These are phyloP conservation scores for Fusarium subglutinans DNA, from an alignment of 2,329 filamentous ascomycete genomes.

Conservation along the genomic window DNA sequence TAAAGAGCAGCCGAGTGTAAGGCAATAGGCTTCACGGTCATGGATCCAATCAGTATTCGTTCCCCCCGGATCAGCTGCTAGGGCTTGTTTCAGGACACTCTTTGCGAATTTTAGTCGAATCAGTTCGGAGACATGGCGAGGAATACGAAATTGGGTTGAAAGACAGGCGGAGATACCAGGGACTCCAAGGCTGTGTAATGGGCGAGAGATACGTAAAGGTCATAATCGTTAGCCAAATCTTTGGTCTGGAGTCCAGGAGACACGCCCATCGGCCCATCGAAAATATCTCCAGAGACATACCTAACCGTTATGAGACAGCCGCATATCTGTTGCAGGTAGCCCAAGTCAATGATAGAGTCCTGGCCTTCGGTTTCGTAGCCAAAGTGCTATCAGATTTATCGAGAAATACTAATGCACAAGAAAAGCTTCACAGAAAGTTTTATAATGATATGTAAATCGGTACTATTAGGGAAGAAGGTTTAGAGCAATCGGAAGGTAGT, in stretches of 20 bases:
- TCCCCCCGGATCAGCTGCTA: not conserved
- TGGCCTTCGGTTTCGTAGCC: not conserved
- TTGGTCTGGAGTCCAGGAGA: not conserved
- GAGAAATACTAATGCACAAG: no score
- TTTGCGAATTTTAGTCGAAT: not conserved
- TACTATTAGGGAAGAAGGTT: no score
- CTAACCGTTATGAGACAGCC: not conserved
- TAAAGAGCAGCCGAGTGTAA: not conserved
- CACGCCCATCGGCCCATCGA: not conserved
- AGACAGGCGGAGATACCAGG: not conserved
- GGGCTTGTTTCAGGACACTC: not conserved
- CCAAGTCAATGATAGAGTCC: not conserved
- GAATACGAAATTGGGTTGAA: rapidly evolving
- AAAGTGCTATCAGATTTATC: not conserved
- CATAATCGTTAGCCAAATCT: not conserved
- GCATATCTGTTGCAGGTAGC: not conserved
- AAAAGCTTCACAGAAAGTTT: no score
- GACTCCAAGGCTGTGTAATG: not conserved
- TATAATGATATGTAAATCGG: no score
- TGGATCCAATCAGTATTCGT: not conserved
- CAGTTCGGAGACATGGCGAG: not conserved
- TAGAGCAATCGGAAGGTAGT: no score
- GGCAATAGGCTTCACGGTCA: not conserved
- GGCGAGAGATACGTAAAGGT: not conserved
- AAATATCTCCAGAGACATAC: not conserved